These are phyloP conservation scores for Saprolegnia diclina DNA, from an alignment of 352 stramenopile genomes.

Conservation along the genomic window DNA sequence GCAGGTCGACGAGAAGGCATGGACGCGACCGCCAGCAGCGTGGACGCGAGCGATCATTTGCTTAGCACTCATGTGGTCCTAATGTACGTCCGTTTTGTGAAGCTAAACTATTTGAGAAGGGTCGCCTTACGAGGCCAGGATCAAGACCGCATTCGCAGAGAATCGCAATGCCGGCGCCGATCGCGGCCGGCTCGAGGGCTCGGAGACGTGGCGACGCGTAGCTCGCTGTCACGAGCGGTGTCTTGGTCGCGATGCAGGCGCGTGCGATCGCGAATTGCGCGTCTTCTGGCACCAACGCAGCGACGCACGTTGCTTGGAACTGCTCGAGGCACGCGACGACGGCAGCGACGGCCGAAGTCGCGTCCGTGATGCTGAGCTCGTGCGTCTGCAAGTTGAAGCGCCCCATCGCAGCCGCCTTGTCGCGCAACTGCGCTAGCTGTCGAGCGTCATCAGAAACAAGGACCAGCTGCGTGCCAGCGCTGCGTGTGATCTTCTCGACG, in stretches of 20 bases:
- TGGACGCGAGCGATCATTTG: constrained; percentile 83
- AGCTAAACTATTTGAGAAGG: neutral
- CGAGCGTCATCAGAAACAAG: constrained; percentile 32
- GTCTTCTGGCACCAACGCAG: constrained; percentile 73
- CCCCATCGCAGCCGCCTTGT: constrained; percentile 28
- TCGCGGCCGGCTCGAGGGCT: constrained; percentile 40
- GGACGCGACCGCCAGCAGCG: constrained; percentile 46
- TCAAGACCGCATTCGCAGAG: constrained; percentile 89
- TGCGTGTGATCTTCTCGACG: constrained; percentile 37
- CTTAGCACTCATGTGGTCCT: constrained; percentile 87
- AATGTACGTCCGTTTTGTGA: neutral
- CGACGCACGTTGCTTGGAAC: constrained; percentile 55
- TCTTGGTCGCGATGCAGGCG: constrained; percentile 53
- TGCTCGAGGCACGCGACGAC: constrained; percentile 29
- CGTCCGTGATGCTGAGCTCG: constrained; percentile 30
- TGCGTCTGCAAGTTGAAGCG: constrained; percentile 18
- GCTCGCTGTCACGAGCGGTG: constrained; percentile 82
- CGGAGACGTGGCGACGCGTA: constrained; percentile 83
- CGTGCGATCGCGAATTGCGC: constrained; percentile 71
- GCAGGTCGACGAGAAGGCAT: constrained; percentile 76
- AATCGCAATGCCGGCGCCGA: constrained; percentile 57
- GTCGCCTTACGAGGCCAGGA: constrained; percentile 60
- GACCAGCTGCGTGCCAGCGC: constrained; percentile 27
- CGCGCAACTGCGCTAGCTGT: constrained; percentile 33
- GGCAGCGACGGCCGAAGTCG: constrained; percentile 19